Evolutionary conservation across 2,329 filamentous ascomycete species (phyloP), one percentile per base, ranked within the genome.

Genomic region (Rutstroemia sp.): DNA sequence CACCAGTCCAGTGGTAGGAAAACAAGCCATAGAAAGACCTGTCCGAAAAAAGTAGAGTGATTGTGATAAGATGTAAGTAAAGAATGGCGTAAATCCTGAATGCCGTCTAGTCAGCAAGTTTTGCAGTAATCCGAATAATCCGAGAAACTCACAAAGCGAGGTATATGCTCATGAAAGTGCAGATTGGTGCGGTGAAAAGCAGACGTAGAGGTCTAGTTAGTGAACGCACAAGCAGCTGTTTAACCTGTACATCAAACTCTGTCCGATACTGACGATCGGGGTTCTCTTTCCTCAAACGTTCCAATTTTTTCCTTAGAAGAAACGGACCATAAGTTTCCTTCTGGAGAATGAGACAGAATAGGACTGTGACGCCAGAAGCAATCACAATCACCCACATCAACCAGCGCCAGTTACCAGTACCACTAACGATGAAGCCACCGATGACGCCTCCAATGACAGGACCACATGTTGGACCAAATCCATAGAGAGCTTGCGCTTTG

Each of bases 401-500:
- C 49, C 71, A 73, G n/a, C 71, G 58, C 66, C 67, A 73, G 27
- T n/a, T 48, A n/a, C 84, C 84, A 14, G 76, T 78, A 2, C 77
- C 74, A 67, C 83, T 76, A 19, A 59, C 60, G 49, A 68, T 60
- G 50, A 67, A 68, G 0, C 67, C 65, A 14, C 65, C 65, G 9
- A 58, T 60, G 3, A 68, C 57, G 12, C 64, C 65, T 1, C 68
- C 70, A n/a, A 70, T 51, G 25, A 70, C 58, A 2, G 70, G 67
- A 4, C 68, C 68, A 44, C 67, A 63, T 0, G 67, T 51, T 1
- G 65, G 65, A 0, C 64, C 65, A 1, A 66, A 4, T 30, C 56
- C 60, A 6, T 68, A 65, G 0, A 71, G 56, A 6, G 69, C 61
- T 0, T 64, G 65, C 5, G 69, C 66, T n/a, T 61, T 56, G 25